Evolutionary conservation across 1,284 basidiomycete genomes (phyloP), one percentile per base, ranked within the genome.

Genomic region (Xerocomus nothofagi): DNA sequence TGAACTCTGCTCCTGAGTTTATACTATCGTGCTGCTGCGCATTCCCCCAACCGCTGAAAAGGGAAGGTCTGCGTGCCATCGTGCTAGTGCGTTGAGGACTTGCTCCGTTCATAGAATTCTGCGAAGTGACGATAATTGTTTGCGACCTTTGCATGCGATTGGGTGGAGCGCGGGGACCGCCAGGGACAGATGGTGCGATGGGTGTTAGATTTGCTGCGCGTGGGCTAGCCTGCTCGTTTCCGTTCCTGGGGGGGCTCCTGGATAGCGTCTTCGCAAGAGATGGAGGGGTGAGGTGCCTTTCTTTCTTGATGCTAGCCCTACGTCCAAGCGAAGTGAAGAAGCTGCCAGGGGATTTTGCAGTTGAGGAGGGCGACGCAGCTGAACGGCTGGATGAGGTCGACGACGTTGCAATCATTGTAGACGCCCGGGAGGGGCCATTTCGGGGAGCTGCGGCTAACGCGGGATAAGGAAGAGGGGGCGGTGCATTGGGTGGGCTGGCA

Each of bases 271-370:
- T 71, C 23, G 63, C 60, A 15, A 70, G 68, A 18, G 75, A 67
- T 17, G 70, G 57, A 20, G 58, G 62, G 41, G 60, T 58, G 21
- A 60, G 56, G 21, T 55, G 50, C 14, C 64, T 52, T 50, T 76
- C 69, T 56, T 72, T 73, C 60, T 67, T 73, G 15, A 82, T 64
- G 59, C 88, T 91, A 15, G 79, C 72, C 63, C 82, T 89, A 21
- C 88, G 75, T 5, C 88, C 85, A 15, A 91, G 75, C 0, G 86
- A 84, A 4, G 88, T 74, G 61, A 91, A 87, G 72, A 91, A 90
- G 21, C 78, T 78, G 2, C 77, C 77, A 21, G 76, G 63, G 44
- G 77, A 77, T 44, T 69, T 73, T 33, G 50, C 66, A 14, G 68
- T 57, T 8, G 71, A 62, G 2, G 71, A 66, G 20, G 71, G 71